Conservation (phyloP, 2,329 filamentous ascomycete genomes). For the Xylaria sp. region DNA sequence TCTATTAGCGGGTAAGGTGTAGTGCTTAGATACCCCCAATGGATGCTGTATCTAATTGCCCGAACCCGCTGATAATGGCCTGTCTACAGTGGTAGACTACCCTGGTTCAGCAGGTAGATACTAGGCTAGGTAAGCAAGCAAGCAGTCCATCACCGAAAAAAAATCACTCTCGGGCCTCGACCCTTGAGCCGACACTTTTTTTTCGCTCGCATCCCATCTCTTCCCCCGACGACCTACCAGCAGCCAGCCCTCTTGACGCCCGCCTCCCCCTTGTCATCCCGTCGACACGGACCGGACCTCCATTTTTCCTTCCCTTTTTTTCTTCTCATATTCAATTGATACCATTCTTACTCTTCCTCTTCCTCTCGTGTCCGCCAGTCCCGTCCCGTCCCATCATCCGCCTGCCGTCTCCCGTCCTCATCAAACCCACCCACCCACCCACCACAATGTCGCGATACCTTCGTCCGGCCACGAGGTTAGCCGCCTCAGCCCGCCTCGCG, state of each 20-base stretch:
- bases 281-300: conserved; percentile 43
- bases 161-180: conserved; percentile 44
- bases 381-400: conserved; percentile 13
- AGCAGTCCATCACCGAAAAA: conserved; percentile 23
- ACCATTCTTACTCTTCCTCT: conserved; percentile 4
- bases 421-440: conserved; percentile 9
- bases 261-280: conserved; percentile 25
- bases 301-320: conserved; percentile 21
- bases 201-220: conserved; percentile 24
- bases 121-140: neutral
- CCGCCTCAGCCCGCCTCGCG: conserved; percentile 55
- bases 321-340: conserved; percentile 14
- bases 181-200: conserved; percentile 24
- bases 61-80: conserved; percentile 42
- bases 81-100: neutral
- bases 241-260: conserved; percentile 12
- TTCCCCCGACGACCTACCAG: conserved; percentile 22
- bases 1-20: too few relatives aligned
- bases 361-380: neutral
- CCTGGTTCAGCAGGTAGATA: neutral
- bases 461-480: conserved; percentile 62
- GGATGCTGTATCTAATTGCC: conserved; percentile 19
- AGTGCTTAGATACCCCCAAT: too few relatives aligned
- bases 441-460: conserved; percentile 62
- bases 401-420: conserved; percentile 24